phyloP scores from a whole-genome alignment of 1,284 basidiomycete species.

The Ceraceosorus guamensis region DNA sequence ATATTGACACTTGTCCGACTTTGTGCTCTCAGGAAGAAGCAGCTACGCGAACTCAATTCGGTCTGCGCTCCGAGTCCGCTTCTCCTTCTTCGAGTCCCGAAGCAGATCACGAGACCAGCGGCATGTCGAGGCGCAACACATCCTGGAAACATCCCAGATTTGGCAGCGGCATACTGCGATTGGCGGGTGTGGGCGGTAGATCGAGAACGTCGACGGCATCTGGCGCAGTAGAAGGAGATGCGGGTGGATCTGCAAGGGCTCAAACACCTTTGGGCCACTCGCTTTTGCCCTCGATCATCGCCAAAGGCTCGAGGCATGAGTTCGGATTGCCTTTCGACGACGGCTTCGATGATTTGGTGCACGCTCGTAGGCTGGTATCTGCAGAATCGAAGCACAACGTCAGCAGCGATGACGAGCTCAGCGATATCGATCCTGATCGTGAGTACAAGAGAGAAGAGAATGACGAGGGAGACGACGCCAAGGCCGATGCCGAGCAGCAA shows the following conservation, averaged over 20 bases:
- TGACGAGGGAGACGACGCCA: conserved; percentile 2
- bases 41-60: not conserved
- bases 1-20: not conserved
- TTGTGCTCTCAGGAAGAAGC: not conserved
- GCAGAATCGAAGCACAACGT: not conserved
- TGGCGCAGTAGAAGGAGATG: no score
- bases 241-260: no score
- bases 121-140: no score
- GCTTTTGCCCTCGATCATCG: not conserved
- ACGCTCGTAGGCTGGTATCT: not conserved
- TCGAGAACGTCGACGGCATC: no score
- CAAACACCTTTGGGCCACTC: not conserved
- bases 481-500: not conserved
- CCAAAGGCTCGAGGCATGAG: not conserved
- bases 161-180: no score
- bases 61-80: not conserved
- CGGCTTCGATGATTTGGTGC: conserved; percentile 3
- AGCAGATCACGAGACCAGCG: no score
- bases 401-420: not conserved
- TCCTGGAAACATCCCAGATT: no score
- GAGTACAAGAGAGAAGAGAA: not conserved
- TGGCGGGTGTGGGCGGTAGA: no score
- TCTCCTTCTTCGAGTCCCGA: not conserved
- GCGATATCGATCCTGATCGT: no score
- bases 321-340: conserved; percentile 7